These are phyloP conservation scores for Backusella tuberculispora DNA, from an alignment of 192 early-diverging fungal genomes.

Conservation along the genomic window DNA sequence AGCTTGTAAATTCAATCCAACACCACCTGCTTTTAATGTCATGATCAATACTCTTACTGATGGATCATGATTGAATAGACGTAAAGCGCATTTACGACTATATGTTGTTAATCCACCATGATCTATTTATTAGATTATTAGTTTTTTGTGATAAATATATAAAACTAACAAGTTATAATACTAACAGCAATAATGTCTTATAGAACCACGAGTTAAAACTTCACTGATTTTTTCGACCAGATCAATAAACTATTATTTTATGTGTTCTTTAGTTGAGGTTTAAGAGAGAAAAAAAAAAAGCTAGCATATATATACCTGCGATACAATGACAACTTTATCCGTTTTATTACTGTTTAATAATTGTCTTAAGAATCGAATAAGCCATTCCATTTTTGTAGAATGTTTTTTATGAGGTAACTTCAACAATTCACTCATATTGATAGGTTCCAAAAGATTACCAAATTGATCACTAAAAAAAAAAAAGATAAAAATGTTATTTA, in stretches of 20 bases:
- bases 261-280: background rate
- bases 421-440: constrained; percentile 12
- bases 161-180: background rate
- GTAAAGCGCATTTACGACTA: constrained; percentile 68
- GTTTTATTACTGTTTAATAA: background rate
- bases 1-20: constrained; percentile 34
- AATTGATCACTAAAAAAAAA: constrained; percentile 26
- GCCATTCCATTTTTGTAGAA: constrained; percentile 31
- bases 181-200: constrained; percentile 26
- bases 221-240: constrained; percentile 16
- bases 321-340: constrained; percentile 33
- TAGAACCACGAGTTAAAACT: background rate
- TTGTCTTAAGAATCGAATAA: constrained; percentile 13
- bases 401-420: constrained; percentile 12
- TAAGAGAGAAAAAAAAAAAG: too few relatives aligned
- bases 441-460: background rate
- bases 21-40: constrained; percentile 35
- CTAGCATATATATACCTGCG: constrained; percentile 14
- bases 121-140: constrained; percentile 5
- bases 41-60: constrained; percentile 10
- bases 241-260: constrained; percentile 24
- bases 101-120: constrained; percentile 44
- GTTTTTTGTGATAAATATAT: background rate
- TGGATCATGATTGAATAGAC: constrained; percentile 68
- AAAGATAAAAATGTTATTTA: background rate